Base-by-base conservation (phyloP, 768 basidiomycete genomes). In the Leccinum uliginosum region DNA sequence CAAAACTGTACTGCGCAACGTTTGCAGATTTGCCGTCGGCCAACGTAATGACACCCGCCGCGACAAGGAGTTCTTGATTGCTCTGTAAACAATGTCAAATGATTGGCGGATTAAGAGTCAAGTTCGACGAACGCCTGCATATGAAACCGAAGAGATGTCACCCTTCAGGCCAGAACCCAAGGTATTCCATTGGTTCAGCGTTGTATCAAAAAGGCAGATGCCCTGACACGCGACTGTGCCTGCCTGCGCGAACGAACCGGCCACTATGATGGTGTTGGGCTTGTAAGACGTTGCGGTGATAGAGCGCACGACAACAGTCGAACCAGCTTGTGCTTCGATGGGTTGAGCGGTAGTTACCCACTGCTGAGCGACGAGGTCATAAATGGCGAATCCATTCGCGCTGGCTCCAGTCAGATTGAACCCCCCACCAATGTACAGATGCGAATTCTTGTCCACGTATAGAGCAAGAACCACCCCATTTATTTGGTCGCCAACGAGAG, bases 81-180 rank as follows among this genome's bases (percentile, higher is more conserved):
- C 70, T 76, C 89, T 91, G 62, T 23, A 46, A 63, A 44, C 45
- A 15, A 46, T 40, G 58, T 63, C 29, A 69, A 50, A 7, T 60
- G 15, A 49, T 8, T 5, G 23, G 7, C 14, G 15, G 23, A 46
- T 12, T 10, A 59, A 50, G 38, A 44, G 44, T 10, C 1, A 32
- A 29, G 4, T 12, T 4, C 44, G 14, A 59, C 91, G 59, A 70
- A 94, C 93, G 48, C 89, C 93, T 21, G 89, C 88, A 66, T 91
- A 91, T 15, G 81, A 83, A 40, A 98, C 80, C 6, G 89, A 78
- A 10, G 87, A 76, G 12, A 95, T 83, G 51, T 93, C 86, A 15
- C 95, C 96, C 54, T 83, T 78, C 50, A 98, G 80, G 17, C 94
- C 94, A 47, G 74, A 77, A 19, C 93, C 94, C 29, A 97, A 81